A percentile compares a stretch with the other conserved stretches of the same genome.
These are phyloP conservation scores for Berkeleyomyces rouxiae DNA, from an alignment of 2,329 filamentous ascomycete species.

Conservation along the genomic window DNA sequence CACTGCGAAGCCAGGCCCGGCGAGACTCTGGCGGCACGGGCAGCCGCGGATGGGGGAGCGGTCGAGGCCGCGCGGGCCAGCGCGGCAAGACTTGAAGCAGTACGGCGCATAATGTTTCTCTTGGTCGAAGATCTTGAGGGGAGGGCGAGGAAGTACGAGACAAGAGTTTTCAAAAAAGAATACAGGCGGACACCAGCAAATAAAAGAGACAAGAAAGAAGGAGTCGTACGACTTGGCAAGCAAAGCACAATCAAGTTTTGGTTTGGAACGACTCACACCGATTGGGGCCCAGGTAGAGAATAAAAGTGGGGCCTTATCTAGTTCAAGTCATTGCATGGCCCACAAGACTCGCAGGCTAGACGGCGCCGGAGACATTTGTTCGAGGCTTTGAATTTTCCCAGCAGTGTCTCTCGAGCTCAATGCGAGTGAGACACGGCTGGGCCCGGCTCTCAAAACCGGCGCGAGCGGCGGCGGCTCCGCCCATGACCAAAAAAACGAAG, in stretches of 20 bases:
- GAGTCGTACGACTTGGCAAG: not conserved
- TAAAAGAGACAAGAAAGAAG: not conserved
- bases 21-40: not conserved
- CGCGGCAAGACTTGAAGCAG: slow-evolving; percentile 8
- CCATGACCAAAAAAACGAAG: not conserved
- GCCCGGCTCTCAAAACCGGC: not conserved
- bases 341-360: too few relatives aligned
- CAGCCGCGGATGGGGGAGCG: not conserved
- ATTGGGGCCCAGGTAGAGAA: not conserved
- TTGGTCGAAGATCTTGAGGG: not conserved
- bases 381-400: not conserved
- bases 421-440: too few relatives aligned
- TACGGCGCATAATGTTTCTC: slow-evolving; percentile 8
- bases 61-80: slow-evolving; percentile 4
- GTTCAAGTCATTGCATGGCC: not conserved
- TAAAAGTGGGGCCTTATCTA: not conserved
- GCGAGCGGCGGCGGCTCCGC: too few relatives aligned
- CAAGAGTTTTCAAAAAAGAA: not conserved
- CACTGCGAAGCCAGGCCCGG: slow-evolving; percentile 1
- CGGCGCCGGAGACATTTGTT: not conserved
- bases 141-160: not conserved
- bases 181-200: not conserved
- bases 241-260: not conserved
- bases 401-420: too few relatives aligned
- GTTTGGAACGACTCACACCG: not conserved